These are phyloP conservation scores for Fusarium albosuccineum DNA, from an alignment of 2,329 filamentous ascomycete species.

Conservation along the genomic window DNA sequence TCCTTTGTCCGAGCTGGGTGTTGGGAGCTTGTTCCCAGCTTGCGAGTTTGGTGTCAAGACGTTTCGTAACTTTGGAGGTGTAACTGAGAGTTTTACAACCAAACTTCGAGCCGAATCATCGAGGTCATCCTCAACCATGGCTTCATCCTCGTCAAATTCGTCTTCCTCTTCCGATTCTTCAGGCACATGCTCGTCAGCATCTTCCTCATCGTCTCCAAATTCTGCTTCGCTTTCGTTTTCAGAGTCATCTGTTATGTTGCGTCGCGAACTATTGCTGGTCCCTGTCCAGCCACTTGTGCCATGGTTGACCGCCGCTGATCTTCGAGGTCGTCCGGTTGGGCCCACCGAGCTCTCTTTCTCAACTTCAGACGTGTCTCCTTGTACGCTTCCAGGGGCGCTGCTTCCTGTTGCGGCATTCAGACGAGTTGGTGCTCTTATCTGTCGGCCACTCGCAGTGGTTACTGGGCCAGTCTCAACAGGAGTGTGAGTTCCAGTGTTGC, in stretches of 20 bases:
- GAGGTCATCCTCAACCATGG: conserved; percentile 67
- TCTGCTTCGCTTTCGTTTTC: conserved; percentile 81
- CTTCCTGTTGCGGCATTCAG: conserved; percentile 71
- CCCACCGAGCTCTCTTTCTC: conserved; percentile 58
- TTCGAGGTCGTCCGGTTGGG: conserved; percentile 62
- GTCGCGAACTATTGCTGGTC: conserved; percentile 50
- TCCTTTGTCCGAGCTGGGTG: conserved; percentile 37
- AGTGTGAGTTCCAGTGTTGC: conserved; percentile 80
- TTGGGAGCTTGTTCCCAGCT: conserved; percentile 41
- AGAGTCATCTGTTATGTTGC: conserved; percentile 64
- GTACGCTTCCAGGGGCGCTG: conserved; percentile 61
- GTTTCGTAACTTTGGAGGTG: conserved; percentile 55
- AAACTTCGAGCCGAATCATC: conserved; percentile 69
- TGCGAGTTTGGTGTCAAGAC: conserved; percentile 44
- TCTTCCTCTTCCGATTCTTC: conserved; percentile 72
- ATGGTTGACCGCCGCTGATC: conserved; percentile 64
- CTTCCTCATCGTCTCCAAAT: conserved; percentile 80
- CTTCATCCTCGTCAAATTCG: conserved; percentile 68
- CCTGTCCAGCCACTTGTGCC: conserved; percentile 63
- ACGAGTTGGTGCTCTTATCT: conserved; percentile 78
- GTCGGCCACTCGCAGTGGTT: conserved; percentile 88
- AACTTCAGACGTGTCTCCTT: conserved; percentile 58
- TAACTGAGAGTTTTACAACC: conserved; percentile 78
- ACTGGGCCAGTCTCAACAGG: conserved; percentile 75
- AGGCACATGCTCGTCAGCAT: conserved; percentile 75